Evolutionary conservation across 1,284 basidiomycete species (phyloP).

Genomic region (Irpex rosettiformis): DNA sequence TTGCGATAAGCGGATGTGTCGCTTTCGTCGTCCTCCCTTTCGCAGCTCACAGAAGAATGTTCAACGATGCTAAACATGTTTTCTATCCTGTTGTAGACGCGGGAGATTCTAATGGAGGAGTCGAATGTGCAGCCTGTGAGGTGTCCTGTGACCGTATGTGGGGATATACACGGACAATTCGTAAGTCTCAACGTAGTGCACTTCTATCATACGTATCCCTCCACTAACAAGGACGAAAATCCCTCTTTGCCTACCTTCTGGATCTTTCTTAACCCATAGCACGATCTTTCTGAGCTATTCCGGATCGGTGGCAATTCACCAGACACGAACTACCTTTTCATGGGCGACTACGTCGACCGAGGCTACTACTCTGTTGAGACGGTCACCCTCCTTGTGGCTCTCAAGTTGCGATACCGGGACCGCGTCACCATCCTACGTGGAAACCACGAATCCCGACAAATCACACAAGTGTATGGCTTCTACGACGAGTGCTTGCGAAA

Average conservation of each 20-base stretch:
- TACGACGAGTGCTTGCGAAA: conserved; percentile 99
- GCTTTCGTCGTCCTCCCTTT: conserved; percentile 17
- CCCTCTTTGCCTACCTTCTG: neutral
- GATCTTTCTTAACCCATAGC: conserved; percentile 46
- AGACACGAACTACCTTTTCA: conserved; percentile 99
- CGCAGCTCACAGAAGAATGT: conserved; percentile 2
- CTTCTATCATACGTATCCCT: neutral
- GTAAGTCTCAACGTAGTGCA: conserved; percentile 52
- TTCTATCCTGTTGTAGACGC: conserved; percentile 57
- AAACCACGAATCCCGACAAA: conserved; percentile 98
- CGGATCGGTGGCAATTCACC: conserved; percentile 99
- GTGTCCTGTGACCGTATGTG: conserved; percentile 96
- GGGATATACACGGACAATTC: conserved; percentile 99
- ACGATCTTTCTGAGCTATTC: conserved; percentile 98
- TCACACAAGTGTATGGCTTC: conserved; percentile 99
- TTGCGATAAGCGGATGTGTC: conserved; percentile 28
- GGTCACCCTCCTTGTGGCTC: conserved; percentile 95
- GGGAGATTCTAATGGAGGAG: conserved; percentile 97
- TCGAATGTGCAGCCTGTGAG: conserved; percentile 97
- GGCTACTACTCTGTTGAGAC: conserved; percentile 99
- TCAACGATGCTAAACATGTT: conserved; percentile 16
- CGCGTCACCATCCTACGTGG: conserved; percentile 97
- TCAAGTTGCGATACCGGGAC: conserved; percentile 98
- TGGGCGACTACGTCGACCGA: conserved; percentile 99
- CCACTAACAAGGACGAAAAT: too few species aligned